These are phyloP conservation scores for Oldenlandia corymbosa DNA, from an alignment of 257 asterid genomes.

Conservation along the genomic window DNA sequence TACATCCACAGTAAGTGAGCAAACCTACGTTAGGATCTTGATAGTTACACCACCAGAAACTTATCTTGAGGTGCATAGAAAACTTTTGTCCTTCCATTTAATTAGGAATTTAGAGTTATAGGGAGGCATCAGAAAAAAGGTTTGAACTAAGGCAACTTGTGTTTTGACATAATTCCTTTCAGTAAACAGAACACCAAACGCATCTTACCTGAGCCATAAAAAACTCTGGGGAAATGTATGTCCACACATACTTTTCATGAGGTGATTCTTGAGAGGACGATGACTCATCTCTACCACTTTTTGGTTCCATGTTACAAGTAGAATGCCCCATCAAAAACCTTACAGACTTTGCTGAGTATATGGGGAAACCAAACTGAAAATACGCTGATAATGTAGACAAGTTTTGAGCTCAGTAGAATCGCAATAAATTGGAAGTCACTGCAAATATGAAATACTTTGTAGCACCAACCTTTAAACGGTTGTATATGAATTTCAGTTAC, in stretches of 20 bases:
- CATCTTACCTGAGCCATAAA: slow-evolving; percentile 63
- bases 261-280: slow-evolving; percentile 25
- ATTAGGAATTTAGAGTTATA: too few relatives aligned
- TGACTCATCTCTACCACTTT: slow-evolving; percentile 23
- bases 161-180: too few relatives aligned
- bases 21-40: background rate
- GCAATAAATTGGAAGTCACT: slow-evolving; percentile 7
- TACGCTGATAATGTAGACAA: slow-evolving; percentile 43
- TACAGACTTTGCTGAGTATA: slow-evolving; percentile 71
- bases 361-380: slow-evolving; percentile 70
- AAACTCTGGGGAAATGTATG: slow-evolving; percentile 58
- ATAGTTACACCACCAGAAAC: background rate
- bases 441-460: background rate
- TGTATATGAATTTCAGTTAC: slow-evolving; percentile 61
- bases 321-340: slow-evolving; percentile 59
- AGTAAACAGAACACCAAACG: background rate
- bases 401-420: slow-evolving; percentile 17
- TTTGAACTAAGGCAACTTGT: too few relatives aligned
- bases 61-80: background rate
- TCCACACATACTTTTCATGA: slow-evolving; percentile 52
- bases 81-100: too few relatives aligned
- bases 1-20: slow-evolving; percentile 24
- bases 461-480: slow-evolving; percentile 69
- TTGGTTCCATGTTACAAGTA: slow-evolving; percentile 25
- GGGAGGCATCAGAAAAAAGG: background rate